Conservation (phyloP, 805 yeast genomes). For the Lipomyces sp. region DNA sequence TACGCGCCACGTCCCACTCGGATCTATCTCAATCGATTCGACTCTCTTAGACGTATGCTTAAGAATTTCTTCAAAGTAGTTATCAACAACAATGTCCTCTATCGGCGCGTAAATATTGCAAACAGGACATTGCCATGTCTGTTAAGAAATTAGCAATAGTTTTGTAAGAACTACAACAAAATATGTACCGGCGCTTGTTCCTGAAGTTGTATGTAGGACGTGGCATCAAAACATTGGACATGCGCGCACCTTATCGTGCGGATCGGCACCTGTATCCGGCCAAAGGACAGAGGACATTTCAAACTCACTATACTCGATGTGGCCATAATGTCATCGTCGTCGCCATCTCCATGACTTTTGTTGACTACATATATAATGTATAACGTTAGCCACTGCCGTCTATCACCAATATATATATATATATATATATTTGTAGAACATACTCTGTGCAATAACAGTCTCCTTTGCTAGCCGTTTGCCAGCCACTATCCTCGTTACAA, state of each 20-base stretch:
- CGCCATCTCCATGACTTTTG: constrained; percentile 59
- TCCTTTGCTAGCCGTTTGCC: constrained; percentile 60
- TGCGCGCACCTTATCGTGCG: constrained; percentile 76
- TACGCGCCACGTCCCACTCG: constrained; percentile 75
- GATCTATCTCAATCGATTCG: constrained; percentile 67
- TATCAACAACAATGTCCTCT: constrained; percentile 71
- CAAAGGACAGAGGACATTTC: constrained; percentile 77
- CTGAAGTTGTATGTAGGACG: constrained; percentile 74
- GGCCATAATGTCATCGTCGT: constrained; percentile 73
- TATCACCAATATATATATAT: no score
- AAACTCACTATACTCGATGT: constrained; percentile 69
- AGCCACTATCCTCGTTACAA: constrained; percentile 51
- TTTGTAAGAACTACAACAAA: background rate
- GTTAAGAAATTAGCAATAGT: background rate
- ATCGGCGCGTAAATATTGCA: constrained; percentile 62
- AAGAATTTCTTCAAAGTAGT: constrained; percentile 62
- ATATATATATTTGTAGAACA: constrained; percentile 11
- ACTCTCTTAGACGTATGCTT: constrained; percentile 57
- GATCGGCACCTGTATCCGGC: constrained; percentile 71
- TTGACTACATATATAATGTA: constrained; percentile 14
- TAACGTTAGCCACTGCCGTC: no score
- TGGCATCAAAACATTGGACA: constrained; percentile 85
- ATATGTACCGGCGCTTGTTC: constrained; percentile 60
- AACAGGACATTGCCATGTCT: constrained; percentile 84
- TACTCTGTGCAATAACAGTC: constrained; percentile 57